Percentiles rank a stretch among this genome's conserved stretches.
These are phyloP conservation scores for Bretschneidera sinensis DNA, from an alignment of 345 rosid species.

Conservation along the genomic window DNA sequence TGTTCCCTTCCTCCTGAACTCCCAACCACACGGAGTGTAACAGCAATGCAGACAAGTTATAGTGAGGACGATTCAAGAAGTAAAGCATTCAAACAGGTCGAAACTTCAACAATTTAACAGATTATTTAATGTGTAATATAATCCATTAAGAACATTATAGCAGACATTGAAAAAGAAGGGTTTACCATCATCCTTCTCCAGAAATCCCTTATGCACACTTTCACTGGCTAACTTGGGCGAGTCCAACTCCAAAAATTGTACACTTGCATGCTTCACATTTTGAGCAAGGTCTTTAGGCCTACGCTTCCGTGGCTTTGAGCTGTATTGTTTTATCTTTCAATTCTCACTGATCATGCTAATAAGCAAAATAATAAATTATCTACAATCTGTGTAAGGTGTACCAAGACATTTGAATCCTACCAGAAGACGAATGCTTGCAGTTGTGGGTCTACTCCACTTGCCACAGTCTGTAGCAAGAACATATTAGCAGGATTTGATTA, in stretches of 20 bases:
- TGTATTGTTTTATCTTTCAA: constrained; percentile 30
- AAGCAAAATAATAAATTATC: constrained; percentile 9
- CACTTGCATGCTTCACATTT: constrained; percentile 30
- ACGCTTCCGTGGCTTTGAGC: constrained; percentile 57
- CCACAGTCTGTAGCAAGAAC: constrained; percentile 46
- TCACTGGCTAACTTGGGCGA: constrained; percentile 39
- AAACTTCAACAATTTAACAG: neutral
- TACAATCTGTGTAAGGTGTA: constrained; percentile 16
- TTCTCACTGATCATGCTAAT: constrained; percentile 13
- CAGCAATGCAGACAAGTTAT: too few species aligned
- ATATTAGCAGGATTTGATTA: constrained; percentile 13
- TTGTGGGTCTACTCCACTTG: constrained; percentile 46
- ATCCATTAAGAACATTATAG: neutral
- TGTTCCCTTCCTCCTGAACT: too few species aligned
- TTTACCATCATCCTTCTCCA: constrained; percentile 50
- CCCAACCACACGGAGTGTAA: neutral
- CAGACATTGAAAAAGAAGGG: constrained; percentile 8
- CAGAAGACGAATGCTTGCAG: constrained; percentile 56
- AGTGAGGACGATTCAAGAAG: too few species aligned
- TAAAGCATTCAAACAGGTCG: too few species aligned
- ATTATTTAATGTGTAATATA: neutral
- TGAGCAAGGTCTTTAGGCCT: constrained; percentile 32
- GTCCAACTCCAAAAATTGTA: constrained; percentile 61
- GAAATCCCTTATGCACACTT: constrained; percentile 26
- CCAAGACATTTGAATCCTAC: constrained; percentile 37